A percentile compares a stretch with the other conserved stretches of the same genome.
These are phyloP conservation scores for Melampsora americana DNA, from an alignment of 1,284 basidiomycete genomes.

Conservation along the genomic window DNA sequence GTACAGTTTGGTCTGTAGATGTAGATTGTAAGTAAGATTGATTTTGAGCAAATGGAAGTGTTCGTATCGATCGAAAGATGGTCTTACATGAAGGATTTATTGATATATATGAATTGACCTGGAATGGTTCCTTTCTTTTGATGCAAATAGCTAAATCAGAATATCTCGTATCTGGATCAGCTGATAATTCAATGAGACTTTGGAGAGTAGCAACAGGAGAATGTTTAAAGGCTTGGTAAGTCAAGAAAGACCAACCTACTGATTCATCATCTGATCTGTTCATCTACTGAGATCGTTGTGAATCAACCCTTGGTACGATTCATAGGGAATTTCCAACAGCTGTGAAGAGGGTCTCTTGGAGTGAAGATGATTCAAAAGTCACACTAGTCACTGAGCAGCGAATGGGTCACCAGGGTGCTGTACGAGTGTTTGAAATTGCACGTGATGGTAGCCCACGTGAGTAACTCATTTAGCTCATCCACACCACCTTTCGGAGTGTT, in stretches of 20 bases:
- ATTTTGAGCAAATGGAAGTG: background rate
- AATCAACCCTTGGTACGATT: background rate
- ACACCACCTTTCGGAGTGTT: background rate
- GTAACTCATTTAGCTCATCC: background rate
- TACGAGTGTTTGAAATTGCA: slow-evolving; percentile 84
- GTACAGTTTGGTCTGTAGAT: slow-evolving; percentile 93
- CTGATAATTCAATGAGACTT: slow-evolving; percentile 84
- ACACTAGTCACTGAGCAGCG: slow-evolving; percentile 96
- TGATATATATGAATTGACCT: background rate
- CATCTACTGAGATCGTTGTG: slow-evolving; percentile 58
- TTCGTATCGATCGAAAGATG: no score
- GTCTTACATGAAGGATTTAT: no score
- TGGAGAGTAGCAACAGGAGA: slow-evolving; percentile 89
- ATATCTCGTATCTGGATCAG: slow-evolving; percentile 78
- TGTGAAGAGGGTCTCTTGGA: slow-evolving; percentile 89
- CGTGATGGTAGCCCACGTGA: slow-evolving; percentile 66
- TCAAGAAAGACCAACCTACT: background rate
- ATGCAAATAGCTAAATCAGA: slow-evolving; percentile 67
- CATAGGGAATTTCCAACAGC: slow-evolving; percentile 98
- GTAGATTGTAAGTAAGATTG: slow-evolving; percentile 72
- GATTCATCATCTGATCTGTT: background rate
- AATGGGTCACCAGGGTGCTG: slow-evolving; percentile 78
- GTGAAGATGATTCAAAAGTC: slow-evolving; percentile 76
- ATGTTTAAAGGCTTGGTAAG: slow-evolving; percentile 58
- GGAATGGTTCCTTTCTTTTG: background rate